Evolutionary conservation across 768 basidiomycete genomes (phyloP).

Genomic region (Arthromyces matolae): DNA sequence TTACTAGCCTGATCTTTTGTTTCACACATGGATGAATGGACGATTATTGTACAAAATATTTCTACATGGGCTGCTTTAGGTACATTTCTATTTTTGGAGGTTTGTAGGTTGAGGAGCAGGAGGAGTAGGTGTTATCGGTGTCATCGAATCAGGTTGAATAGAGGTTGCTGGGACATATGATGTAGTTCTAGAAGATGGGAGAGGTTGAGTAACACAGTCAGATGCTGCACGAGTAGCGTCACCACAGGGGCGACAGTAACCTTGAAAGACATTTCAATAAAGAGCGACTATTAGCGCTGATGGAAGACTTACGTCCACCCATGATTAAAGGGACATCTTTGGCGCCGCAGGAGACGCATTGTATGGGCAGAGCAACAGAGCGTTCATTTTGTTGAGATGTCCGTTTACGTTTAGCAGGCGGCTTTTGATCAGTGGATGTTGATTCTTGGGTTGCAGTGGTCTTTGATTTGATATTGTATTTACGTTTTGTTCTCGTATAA

Average conservation of each 20-base stretch:
- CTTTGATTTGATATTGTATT: constrained; percentile 25
- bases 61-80: too few species aligned
- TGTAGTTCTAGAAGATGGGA: constrained; percentile 9
- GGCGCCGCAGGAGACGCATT: constrained; percentile 58
- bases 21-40: constrained; percentile 1
- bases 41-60: constrained; percentile 6
- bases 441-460: constrained; percentile 3
- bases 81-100: too few species aligned
- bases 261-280: constrained; percentile 29
- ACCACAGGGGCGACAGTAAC: constrained; percentile 67
- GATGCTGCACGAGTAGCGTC: constrained; percentile 43
- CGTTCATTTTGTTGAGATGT: constrained; percentile 29
- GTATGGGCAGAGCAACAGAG: constrained; percentile 25
- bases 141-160: not conserved
- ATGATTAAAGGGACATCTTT: constrained; percentile 73
- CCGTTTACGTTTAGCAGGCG: constrained; percentile 40
- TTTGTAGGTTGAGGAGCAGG: not conserved
- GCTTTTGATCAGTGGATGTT: constrained; percentile 23
- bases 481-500: constrained; percentile 27
- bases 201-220: constrained; percentile 3
- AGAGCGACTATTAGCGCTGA: not conserved
- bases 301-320: constrained; percentile 59
- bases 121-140: not conserved
- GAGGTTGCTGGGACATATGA: too few species aligned
- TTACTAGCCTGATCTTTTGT: constrained; percentile 34